phyloP scores from a whole-genome alignment of 345 rosid genomes.

The Punica granatum region DNA sequence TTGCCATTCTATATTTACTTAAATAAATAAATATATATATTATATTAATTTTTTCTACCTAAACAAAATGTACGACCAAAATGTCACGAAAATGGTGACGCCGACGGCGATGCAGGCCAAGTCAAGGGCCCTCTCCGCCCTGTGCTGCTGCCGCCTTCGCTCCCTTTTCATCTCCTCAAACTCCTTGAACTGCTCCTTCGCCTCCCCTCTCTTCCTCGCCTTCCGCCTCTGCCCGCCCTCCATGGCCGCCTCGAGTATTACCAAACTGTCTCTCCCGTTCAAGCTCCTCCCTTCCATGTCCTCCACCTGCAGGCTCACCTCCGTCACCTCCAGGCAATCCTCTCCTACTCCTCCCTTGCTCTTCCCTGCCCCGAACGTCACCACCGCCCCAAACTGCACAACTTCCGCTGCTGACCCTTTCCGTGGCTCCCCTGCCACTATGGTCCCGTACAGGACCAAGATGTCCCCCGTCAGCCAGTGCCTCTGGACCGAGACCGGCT shows the following conservation, averaged over 20 bases:
- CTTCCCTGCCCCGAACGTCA: constrained; percentile 21
- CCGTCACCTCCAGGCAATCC: constrained; percentile 52
- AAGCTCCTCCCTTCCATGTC: constrained; percentile 68
- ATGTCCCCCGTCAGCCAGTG: constrained; percentile 70
- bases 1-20: too few species aligned
- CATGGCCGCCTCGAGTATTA: constrained; percentile 38
- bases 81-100: constrained; percentile 31
- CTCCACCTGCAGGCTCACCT: constrained; percentile 57
- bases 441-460: constrained; percentile 37
- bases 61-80: constrained; percentile 48
- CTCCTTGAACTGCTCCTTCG: constrained; percentile 31
- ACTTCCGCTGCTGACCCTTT: constrained; percentile 19
- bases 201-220: constrained; percentile 21
- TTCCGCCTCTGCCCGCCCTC: constrained; percentile 31
- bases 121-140: constrained; percentile 30
- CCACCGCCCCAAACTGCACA: constrained; percentile 34
- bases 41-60: constrained; percentile 13
- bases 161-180: constrained; percentile 35
- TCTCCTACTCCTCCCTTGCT: constrained; percentile 39
- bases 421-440: constrained; percentile 21
- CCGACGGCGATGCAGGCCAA: constrained; percentile 32
- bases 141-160: constrained; percentile 24
- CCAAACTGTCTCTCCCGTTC: constrained; percentile 67
- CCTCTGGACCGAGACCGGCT: constrained; percentile 49
- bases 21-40: too few species aligned